Base-by-base conservation (phyloP, 495 filamentous ascomycete genomes). In the Trichocladium antarcticum region DNA sequence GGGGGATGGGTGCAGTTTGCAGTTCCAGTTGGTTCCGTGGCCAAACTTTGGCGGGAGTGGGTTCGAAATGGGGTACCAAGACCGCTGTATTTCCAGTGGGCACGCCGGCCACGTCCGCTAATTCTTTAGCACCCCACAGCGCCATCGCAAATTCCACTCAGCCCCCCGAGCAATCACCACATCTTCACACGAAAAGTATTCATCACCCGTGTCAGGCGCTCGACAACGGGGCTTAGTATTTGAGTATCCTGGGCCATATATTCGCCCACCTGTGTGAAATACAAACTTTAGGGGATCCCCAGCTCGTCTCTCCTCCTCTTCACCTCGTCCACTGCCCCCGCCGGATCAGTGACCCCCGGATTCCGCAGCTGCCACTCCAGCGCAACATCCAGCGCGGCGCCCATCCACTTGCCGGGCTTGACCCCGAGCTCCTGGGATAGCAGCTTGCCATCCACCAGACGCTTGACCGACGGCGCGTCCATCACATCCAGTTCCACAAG, bases 351-450 rank as follows among this genome's bases (percentile, higher is more conserved):
- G 6, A 64, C 66, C 2, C 76, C 76, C 3, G 89, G 87, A 60
- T 96, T 78, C 27, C 83, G 70, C 22, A 97, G 70, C 68, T 97
- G 93, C 86, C 88, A 96, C 47, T 78, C 77, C 62, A 92, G 73
- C 24, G 81, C 79, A 14, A 83, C 66, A 7, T 85, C 79, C 37
- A 92, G 59, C 12, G 87, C 88, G 47, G 68, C 67, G 49, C 76
- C 75, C 74, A 88, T 78, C 90, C 90, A 97, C 12, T 72, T 79
- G 6, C 92, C 92, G 2, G 79, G 77, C 53, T 73, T 75, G 2
- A 69, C 71, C 0, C 72, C 71, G 14, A 96, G 63, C 8, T 65
- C 75, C 49, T 78, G 68, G 20, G 75, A 68, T 34, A 96, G 70
- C 15, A 82, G 63, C 14, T 68, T 76, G 0, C 87, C 87, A 51